A percentile compares a stretch with the other conserved stretches of the same genome.
These are phyloP conservation scores for Leccinum disarticulatum DNA, from an alignment of 768 basidiomycete genomes.

Conservation along the genomic window DNA sequence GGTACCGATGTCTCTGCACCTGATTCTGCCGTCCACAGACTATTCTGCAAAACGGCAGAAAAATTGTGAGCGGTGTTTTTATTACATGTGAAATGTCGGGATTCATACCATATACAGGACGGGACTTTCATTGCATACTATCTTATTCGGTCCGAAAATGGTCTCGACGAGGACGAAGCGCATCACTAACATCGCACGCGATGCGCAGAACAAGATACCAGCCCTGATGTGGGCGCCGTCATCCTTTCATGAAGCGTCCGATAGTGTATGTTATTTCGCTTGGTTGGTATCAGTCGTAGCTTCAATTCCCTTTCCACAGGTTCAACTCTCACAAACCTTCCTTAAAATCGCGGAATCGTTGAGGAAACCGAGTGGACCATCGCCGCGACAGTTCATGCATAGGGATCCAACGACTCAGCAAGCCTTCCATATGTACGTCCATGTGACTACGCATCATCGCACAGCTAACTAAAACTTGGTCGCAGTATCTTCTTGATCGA, in stretches of 20 bases:
- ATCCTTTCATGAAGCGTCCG: constrained; percentile 48
- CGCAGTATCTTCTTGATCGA: constrained; percentile 24
- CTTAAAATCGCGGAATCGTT: constrained; percentile 55
- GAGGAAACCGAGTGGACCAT: constrained; percentile 48
- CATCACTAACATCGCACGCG: constrained; percentile 50
- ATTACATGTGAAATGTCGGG: not conserved
- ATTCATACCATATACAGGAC: constrained; percentile 34
- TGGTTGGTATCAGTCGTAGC: not conserved
- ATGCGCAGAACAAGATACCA: constrained; percentile 41
- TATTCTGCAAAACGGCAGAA: constrained; percentile 38
- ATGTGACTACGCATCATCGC: not conserved
- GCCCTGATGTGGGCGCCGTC: constrained; percentile 35
- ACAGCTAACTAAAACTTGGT: not conserved
- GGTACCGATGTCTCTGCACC: constrained; percentile 27
- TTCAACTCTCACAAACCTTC: constrained; percentile 53
- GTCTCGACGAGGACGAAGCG: constrained; percentile 31
- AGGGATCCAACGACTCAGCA: constrained; percentile 50
- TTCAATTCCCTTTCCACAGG: constrained; percentile 30
- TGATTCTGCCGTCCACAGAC: constrained; percentile 33
- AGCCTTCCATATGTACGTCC: constrained; percentile 58
- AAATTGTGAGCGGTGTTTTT: constrained; percentile 38
- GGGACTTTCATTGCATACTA: constrained; percentile 56
- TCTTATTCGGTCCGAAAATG: constrained; percentile 47
- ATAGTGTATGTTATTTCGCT: constrained; percentile 39
- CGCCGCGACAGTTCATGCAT: constrained; percentile 47